Evolutionary conservation across 73 alveolate species (phyloP).

Genomic region (Breviolum minutum): DNA sequence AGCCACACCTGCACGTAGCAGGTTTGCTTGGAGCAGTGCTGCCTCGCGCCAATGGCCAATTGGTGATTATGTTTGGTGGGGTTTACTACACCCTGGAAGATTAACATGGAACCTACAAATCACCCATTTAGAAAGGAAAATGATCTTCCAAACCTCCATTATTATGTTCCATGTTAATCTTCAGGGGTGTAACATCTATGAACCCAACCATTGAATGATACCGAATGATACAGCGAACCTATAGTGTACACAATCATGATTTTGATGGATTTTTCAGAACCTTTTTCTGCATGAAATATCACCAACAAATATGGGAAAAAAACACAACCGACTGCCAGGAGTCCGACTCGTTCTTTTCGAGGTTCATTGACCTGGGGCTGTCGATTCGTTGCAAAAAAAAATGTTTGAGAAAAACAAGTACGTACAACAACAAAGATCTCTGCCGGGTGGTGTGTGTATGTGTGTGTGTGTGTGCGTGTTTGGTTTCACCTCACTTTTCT

Average conservation of each 20-base stretch:
- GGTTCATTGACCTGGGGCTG: neutral
- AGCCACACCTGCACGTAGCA: conserved; percentile 32
- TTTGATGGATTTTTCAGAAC: neutral
- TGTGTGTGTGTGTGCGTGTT: too few relatives aligned
- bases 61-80: neutral
- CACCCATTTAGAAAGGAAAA: too few relatives aligned
- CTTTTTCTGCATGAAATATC: neutral
- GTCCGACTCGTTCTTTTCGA: neutral
- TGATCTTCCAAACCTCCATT: too few relatives aligned
- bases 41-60: neutral
- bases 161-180: too few relatives aligned
- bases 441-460: too few relatives aligned
- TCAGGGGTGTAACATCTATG: neutral
- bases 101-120: too few relatives aligned
- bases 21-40: conserved; percentile 44
- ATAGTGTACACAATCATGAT: neutral
- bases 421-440: too few relatives aligned
- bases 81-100: neutral
- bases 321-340: neutral
- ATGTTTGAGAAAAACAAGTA: too few relatives aligned
- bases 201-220: neutral
- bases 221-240: neutral
- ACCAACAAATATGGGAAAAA: neutral
- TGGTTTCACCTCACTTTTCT: neutral
- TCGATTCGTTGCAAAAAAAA: neutral